These are phyloP conservation scores for Phytopythium helicoides DNA, from an alignment of 352 stramenopile genomes.

Conservation along the genomic window DNA sequence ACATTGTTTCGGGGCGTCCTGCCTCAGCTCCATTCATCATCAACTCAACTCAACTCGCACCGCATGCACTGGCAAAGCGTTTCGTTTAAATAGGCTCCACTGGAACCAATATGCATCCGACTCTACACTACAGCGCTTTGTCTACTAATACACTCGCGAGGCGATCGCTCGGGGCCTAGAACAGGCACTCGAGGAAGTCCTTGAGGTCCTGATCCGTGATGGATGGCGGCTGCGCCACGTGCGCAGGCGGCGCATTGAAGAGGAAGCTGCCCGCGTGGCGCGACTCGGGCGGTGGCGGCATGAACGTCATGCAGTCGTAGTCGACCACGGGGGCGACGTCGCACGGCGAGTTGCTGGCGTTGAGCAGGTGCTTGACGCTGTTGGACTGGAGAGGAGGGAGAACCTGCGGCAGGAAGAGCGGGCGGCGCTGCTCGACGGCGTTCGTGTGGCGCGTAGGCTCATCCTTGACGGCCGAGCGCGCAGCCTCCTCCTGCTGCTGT, in stretches of 20 bases:
- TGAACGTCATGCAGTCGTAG: conserved; percentile 38
- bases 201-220: conserved; percentile 40
- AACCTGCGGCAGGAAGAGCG: neutral
- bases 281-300: conserved; percentile 22
- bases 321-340: conserved; percentile 32
- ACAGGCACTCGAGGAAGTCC: conserved; percentile 42
- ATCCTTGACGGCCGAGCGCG: neutral
- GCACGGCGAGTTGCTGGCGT: conserved; percentile 20
- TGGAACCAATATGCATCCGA: too few relatives aligned
- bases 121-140: neutral
- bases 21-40: too few relatives aligned
- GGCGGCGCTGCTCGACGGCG: neutral
- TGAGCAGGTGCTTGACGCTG: conserved; percentile 12
- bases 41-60: too few relatives aligned
- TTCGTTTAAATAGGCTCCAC: too few relatives aligned
- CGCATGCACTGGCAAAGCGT: too few relatives aligned
- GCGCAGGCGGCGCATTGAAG: conserved; percentile 11
- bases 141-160: neutral
- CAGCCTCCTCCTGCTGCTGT: conserved; percentile 5
- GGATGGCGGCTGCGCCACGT: conserved; percentile 7
- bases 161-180: conserved; percentile 10
- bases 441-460: neutral
- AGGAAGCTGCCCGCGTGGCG: conserved; percentile 26
- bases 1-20: too few relatives aligned
- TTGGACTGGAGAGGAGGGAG: conserved; percentile 8